Evolutionary conservation across 179 eudicot species (phyloP).

Genomic region (Silene noctiflora): DNA sequence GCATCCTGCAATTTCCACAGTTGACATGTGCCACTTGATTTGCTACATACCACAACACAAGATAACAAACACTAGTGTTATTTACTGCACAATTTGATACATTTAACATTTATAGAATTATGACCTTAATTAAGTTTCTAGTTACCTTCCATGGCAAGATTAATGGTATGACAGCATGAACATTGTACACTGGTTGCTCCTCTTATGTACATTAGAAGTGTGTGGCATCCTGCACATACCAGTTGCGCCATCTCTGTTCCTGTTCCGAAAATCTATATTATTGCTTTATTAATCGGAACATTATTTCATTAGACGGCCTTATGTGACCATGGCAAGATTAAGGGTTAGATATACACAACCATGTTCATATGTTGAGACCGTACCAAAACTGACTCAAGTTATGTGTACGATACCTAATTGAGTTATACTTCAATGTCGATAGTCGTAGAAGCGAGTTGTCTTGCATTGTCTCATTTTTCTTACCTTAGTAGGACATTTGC

Average conservation of each 20-base stretch:
- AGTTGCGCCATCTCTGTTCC: constrained; percentile 96
- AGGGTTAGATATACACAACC: too few species aligned
- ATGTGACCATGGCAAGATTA: too few species aligned
- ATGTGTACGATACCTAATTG: background rate
- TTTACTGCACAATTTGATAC: background rate
- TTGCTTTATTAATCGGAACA: too few species aligned
- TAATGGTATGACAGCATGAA: constrained; percentile 84
- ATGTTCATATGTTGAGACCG: background rate
- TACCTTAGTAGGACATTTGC: too few species aligned
- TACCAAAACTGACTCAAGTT: background rate
- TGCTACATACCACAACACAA: constrained; percentile 39
- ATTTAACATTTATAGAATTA: background rate
- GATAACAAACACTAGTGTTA: background rate
- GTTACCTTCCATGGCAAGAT: constrained; percentile 76
- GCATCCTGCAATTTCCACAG: constrained; percentile 86
- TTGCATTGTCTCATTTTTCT: too few species aligned
- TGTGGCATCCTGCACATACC: constrained; percentile 91
- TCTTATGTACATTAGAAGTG: constrained; percentile 80
- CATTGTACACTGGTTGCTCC: constrained; percentile 95
- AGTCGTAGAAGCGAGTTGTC: background rate
- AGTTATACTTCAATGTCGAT: background rate
- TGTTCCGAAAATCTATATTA: too few species aligned
- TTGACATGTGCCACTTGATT: constrained; percentile 93
- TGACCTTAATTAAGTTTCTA: background rate
- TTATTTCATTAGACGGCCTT: too few species aligned